These are phyloP conservation scores for Fusarium tanahbumbuense DNA, from an alignment of 2,329 filamentous ascomycete genomes.

Conservation along the genomic window DNA sequence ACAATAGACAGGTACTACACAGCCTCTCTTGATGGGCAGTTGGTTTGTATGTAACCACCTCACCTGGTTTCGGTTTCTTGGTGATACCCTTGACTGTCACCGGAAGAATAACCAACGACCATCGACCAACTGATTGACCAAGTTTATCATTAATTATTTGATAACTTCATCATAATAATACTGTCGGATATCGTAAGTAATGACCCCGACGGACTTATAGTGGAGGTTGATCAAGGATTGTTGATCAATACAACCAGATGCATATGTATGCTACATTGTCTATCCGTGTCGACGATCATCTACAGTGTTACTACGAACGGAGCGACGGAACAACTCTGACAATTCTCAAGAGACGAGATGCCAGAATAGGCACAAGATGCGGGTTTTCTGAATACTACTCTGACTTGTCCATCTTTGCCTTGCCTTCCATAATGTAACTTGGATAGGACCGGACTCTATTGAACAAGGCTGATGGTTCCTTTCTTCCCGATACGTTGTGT, in stretches of 20 bases:
- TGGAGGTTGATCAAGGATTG: slow-evolving; percentile 1
- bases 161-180: not conserved
- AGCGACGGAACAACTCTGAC: slow-evolving; percentile 11
- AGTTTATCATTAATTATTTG: too few species aligned
- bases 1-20: slow-evolving; percentile 6
- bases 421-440: not conserved
- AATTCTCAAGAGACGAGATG: slow-evolving; percentile 9
- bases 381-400: slow-evolving; percentile 8
- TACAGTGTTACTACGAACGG: slow-evolving; percentile 25
- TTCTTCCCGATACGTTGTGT: slow-evolving; percentile 11
- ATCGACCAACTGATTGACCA: not conserved
- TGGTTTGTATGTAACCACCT: slow-evolving; percentile 3
- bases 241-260: slow-evolving; percentile 3
- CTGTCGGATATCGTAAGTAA: not conserved
- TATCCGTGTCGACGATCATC: slow-evolving; percentile 25
- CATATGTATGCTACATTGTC: not conserved
- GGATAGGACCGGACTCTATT: not conserved
- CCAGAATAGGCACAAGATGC: slow-evolving; percentile 17
- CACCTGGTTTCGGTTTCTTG: not conserved
- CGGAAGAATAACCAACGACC: slow-evolving; percentile 8
- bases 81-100: slow-evolving; percentile 18
- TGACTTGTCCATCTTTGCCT: not conserved
- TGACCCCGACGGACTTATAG: not conserved
- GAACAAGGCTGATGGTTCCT: slow-evolving; percentile 29
- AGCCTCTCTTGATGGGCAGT: slow-evolving; percentile 23